Percentiles rank a stretch among this genome's conserved stretches.
phyloP scores from a whole-genome alignment of 345 rosid species.

The Sonneratia alba region DNA sequence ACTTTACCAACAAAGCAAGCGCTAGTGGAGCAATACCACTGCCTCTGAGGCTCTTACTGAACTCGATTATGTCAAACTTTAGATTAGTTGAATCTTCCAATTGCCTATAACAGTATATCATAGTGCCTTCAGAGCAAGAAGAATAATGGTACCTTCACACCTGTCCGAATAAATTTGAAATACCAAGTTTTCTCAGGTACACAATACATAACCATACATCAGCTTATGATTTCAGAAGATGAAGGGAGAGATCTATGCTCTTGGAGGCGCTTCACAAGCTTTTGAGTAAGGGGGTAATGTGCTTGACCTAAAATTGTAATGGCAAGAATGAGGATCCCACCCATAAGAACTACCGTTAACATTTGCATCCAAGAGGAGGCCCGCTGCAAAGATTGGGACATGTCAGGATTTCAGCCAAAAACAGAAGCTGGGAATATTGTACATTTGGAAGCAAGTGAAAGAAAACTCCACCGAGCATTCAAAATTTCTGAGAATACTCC shows the following conservation, averaged over 20 bases:
- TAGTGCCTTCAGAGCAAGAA: too few relatives aligned
- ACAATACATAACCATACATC: not conserved
- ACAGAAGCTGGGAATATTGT: too few relatives aligned
- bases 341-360: conserved; percentile 43
- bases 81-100: too few relatives aligned
- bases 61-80: too few relatives aligned
- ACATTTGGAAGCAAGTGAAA: not conserved
- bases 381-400: conserved; percentile 35
- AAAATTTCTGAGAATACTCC: not conserved
- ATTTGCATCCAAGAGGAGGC: conserved; percentile 38
- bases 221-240: not conserved
- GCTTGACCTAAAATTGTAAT: conserved; percentile 37
- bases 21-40: too few relatives aligned
- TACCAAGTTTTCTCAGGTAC: not conserved
- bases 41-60: too few relatives aligned
- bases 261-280: conserved; percentile 8
- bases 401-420: conserved; percentile 3
- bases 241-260: not conserved
- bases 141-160: not conserved
- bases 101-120: too few relatives aligned
- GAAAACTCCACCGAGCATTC: not conserved
- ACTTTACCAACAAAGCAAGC: too few relatives aligned
- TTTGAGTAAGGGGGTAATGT: conserved; percentile 30
- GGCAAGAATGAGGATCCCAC: conserved; percentile 54
- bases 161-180: not conserved